Conservation (phyloP, 306 rosid species). For the Prunus padus region DNA sequence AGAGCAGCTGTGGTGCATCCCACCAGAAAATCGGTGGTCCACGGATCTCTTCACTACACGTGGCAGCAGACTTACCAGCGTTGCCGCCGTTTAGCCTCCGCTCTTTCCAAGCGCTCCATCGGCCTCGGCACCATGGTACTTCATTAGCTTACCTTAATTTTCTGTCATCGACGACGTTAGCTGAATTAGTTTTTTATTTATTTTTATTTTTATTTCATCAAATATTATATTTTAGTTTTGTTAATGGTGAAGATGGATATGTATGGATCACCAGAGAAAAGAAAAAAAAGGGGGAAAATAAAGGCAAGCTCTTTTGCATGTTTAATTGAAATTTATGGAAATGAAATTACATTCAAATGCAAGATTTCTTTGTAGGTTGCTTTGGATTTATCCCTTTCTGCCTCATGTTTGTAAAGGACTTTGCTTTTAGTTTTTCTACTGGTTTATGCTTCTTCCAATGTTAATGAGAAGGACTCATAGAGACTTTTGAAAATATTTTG, state of each 20-base stretch:
- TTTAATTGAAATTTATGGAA: constrained; percentile 3
- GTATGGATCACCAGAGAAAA: too few species aligned
- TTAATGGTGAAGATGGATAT: too few species aligned
- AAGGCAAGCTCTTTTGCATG: background rate
- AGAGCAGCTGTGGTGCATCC: constrained; percentile 87
- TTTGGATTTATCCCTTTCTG: background rate
- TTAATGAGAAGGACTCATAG: background rate
- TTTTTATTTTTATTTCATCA: background rate
- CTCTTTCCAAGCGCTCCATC: constrained; percentile 59
- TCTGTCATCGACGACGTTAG: background rate
- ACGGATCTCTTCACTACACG: constrained; percentile 75
- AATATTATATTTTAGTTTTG: too few species aligned
- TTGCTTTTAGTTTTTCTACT: background rate
- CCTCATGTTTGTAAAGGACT: background rate
- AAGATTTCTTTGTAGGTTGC: background rate
- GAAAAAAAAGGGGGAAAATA: background rate
- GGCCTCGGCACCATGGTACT: constrained; percentile 70
- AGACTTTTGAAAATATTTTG: background rate
- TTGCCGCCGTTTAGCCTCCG: constrained; percentile 84
- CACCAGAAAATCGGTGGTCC: constrained; percentile 58
- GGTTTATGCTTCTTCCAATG: background rate
- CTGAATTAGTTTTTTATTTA: background rate
- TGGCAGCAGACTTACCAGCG: constrained; percentile 84
- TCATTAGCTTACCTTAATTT: background rate
- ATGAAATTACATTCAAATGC: background rate